A percentile compares a stretch with the other conserved stretches of the same genome.
phyloP scores from a whole-genome alignment of 441 rosid species.

The Pelargonium cotyledonis region DNA sequence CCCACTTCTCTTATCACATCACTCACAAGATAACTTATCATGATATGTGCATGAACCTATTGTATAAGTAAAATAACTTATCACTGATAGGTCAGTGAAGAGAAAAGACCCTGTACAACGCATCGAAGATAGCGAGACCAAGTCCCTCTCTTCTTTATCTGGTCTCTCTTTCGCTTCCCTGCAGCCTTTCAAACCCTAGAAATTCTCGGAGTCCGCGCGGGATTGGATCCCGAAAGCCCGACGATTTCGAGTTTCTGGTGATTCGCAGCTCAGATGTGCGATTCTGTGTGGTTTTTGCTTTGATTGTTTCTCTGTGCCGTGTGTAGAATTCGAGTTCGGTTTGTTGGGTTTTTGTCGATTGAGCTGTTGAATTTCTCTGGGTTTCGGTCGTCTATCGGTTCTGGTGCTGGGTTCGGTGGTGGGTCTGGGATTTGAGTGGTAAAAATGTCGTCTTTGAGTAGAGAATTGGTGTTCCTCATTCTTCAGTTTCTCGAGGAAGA shows the following conservation, averaged over 20 bases:
- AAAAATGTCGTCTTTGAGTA: constrained; percentile 59
- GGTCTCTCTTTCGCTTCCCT: constrained; percentile 14
- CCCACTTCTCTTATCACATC: constrained; percentile 21
- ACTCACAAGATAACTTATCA: constrained; percentile 17
- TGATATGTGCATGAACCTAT: accelerated
- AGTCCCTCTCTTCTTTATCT: constrained; percentile 32
- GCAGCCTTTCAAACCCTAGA: constrained; percentile 81
- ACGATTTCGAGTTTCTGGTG: background rate
- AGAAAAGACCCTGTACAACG: constrained; percentile 44
- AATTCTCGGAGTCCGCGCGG: constrained; percentile 30
- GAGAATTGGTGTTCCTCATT: constrained; percentile 74
- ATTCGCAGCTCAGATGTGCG: constrained; percentile 20
- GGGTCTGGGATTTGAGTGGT: background rate
- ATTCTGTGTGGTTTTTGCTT: background rate
- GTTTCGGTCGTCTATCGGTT: background rate
- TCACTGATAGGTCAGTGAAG: constrained; percentile 52
- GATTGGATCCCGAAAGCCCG: constrained; percentile 11
- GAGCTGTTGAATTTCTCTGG: background rate
- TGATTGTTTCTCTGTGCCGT: background rate
- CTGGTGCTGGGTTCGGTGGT: background rate
- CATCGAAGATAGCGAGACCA: constrained; percentile 85
- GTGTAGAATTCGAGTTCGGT: background rate
- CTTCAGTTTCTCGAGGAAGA: constrained; percentile 83
- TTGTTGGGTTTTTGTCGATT: background rate
- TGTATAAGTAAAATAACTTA: accelerated